These are phyloP conservation scores for Adansonia gregorii DNA, from an alignment of 441 rosid species.

Conservation along the genomic window DNA sequence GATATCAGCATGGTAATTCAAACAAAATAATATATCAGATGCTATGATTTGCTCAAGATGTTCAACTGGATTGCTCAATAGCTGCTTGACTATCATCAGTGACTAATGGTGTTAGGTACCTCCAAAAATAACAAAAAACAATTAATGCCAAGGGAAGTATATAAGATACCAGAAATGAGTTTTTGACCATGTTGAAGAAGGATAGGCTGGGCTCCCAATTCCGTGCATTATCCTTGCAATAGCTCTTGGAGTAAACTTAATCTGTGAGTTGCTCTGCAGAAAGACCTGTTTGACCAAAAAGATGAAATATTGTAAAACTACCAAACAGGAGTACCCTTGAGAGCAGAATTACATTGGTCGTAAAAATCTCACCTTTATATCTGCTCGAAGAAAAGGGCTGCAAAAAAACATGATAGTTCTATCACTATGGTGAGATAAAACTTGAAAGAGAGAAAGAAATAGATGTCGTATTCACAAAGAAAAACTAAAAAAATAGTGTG, in stretches of 20 bases:
- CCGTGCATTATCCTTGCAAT: slow-evolving; percentile 94
- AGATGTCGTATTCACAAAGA: slow-evolving; percentile 9
- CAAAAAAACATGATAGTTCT: slow-evolving; percentile 37
- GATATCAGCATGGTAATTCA: neutral
- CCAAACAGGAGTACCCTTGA: slow-evolving; percentile 22
- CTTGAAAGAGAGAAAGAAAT: neutral
- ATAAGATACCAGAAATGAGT: slow-evolving; percentile 89
- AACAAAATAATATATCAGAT: slow-evolving; percentile 16
- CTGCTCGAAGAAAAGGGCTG: slow-evolving; percentile 94
- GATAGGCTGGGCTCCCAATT: slow-evolving; percentile 90
- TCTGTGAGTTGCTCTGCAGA: slow-evolving; percentile 74
- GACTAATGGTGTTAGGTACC: neutral
- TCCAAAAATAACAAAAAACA: neutral
- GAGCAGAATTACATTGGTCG: slow-evolving; percentile 21
- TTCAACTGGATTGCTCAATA: neutral
- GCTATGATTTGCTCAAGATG: slow-evolving; percentile 8
- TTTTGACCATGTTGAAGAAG: slow-evolving; percentile 72
- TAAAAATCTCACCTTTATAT: slow-evolving; percentile 71
- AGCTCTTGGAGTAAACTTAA: slow-evolving; percentile 90
- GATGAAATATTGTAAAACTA: slow-evolving; percentile 23
- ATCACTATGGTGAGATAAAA: slow-evolving; percentile 35
- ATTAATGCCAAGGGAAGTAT: neutral
- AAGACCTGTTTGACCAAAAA: slow-evolving; percentile 62
- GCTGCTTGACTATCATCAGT: neutral
- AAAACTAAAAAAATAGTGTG: neutral